Conservation (phyloP, 2,329 filamentous ascomycete species). For the Xylariaceae sp. region DNA sequence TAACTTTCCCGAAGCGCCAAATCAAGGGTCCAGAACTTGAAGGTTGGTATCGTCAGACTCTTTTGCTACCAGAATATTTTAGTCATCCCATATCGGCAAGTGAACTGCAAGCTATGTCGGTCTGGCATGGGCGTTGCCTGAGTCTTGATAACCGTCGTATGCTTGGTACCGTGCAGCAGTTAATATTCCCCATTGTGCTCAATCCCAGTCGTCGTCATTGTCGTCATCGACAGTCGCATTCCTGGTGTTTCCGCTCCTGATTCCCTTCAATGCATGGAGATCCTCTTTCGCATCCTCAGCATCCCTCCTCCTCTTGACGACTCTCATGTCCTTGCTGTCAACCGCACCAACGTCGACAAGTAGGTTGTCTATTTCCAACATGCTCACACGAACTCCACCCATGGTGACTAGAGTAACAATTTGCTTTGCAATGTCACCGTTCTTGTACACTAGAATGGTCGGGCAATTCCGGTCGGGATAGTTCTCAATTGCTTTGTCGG, state of each 20-base stretch:
- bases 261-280: slow-evolving; percentile 46
- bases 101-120: no score
- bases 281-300: slow-evolving; percentile 60
- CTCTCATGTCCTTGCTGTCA: slow-evolving; percentile 70
- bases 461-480: slow-evolving; percentile 95
- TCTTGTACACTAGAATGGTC: slow-evolving; percentile 87
- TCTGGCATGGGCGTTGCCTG: no score
- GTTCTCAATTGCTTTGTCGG: slow-evolving; percentile 88
- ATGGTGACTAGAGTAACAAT: slow-evolving; percentile 83
- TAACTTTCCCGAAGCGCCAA: no score
- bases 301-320: slow-evolving; percentile 59
- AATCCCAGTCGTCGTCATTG: slow-evolving; percentile 62
- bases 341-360: slow-evolving; percentile 80
- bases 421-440: slow-evolving; percentile 88
- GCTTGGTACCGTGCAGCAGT: no score
- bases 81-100: no score
- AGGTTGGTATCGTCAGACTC: no score
- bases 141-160: no score
- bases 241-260: slow-evolving; percentile 48
- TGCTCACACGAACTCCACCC: slow-evolving; percentile 65
- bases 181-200: slow-evolving; percentile 20
- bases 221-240: slow-evolving; percentile 40
- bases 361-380: slow-evolving; percentile 74
- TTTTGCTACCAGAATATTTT: no score
- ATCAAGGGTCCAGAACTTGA: no score